Percentiles rank a stretch among this genome's conserved stretches.
phyloP scores from a whole-genome alignment of 2,329 filamentous ascomycete species.

The Aspergillus brasiliensis region DNA sequence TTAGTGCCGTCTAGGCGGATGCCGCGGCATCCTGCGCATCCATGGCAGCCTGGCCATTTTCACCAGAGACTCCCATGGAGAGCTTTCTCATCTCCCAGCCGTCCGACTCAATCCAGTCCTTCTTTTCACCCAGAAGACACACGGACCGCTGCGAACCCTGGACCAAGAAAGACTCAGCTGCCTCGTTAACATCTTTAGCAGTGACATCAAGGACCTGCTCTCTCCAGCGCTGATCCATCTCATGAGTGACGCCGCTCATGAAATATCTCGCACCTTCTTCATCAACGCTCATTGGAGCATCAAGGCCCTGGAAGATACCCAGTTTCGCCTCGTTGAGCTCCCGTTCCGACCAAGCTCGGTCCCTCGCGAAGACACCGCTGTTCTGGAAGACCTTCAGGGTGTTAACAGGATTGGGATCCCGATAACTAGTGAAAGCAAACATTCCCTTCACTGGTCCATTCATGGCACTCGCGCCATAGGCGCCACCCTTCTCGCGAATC shows the following conservation, averaged over 20 bases:
- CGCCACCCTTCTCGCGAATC: slow-evolving; percentile 95
- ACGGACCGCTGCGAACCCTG: slow-evolving; percentile 64
- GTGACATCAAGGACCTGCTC: slow-evolving; percentile 86
- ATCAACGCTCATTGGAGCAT: slow-evolving; percentile 85
- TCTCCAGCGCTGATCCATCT: slow-evolving; percentile 83
- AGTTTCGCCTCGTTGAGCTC: slow-evolving; percentile 97
- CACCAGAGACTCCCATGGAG: slow-evolving; percentile 56
- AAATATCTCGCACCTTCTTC: slow-evolving; percentile 86
- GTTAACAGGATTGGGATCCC: slow-evolving; percentile 91
- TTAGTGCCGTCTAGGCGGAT: slow-evolving; percentile 21
- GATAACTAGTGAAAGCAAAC: slow-evolving; percentile 95
- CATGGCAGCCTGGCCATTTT: slow-evolving; percentile 36
- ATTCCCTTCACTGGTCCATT: slow-evolving; percentile 76
- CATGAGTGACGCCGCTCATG: slow-evolving; percentile 78
- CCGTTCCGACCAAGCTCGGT: slow-evolving; percentile 76
- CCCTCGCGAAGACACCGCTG: slow-evolving; percentile 78
- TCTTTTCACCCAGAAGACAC: slow-evolving; percentile 79
- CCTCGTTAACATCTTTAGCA: slow-evolving; percentile 74
- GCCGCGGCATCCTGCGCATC: slow-evolving; percentile 22
- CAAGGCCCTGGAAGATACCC: slow-evolving; percentile 86
- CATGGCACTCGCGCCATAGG: slow-evolving; percentile 90
- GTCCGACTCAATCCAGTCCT: slow-evolving; percentile 69
- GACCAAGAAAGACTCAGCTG: slow-evolving; percentile 80
- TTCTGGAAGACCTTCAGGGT: slow-evolving; percentile 81
- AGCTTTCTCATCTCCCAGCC: slow-evolving; percentile 78